Conservation (phyloP, 768 basidiomycete species). For the Leucocoprinus leucothites region DNA sequence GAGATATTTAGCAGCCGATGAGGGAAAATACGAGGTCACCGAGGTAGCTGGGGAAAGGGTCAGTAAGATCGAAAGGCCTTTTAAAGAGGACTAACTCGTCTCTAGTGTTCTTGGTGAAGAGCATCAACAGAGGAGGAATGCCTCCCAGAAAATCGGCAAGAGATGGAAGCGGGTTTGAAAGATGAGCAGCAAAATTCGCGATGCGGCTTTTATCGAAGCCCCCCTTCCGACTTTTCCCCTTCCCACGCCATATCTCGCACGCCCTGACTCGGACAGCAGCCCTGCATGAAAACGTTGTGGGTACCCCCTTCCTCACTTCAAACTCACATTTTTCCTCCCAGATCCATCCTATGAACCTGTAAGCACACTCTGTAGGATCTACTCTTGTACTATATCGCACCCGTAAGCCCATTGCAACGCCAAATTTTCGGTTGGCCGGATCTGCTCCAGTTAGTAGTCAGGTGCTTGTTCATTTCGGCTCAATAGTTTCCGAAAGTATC, state of each 20-base stretch:
- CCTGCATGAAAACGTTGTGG: neutral
- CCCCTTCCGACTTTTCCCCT: neutral
- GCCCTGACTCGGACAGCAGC: neutral
- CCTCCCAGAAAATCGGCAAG: slow-evolving; percentile 17
- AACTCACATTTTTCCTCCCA: neutral
- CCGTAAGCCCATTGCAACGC: too few species aligned
- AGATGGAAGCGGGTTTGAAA: slow-evolving; percentile 11
- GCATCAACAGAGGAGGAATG: slow-evolving; percentile 51
- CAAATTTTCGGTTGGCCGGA: neutral
- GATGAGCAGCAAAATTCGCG: slow-evolving; percentile 12
- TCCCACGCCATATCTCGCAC: slow-evolving; percentile 6
- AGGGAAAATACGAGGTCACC: slow-evolving; percentile 90
- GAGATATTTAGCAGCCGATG: slow-evolving; percentile 32
- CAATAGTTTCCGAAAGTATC: neutral
- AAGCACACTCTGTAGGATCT: too few species aligned
- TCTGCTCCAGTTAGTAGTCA: neutral
- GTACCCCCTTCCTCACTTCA: too few species aligned
- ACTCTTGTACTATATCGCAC: too few species aligned
- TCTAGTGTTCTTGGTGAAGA: slow-evolving; percentile 82
- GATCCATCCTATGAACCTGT: neutral
- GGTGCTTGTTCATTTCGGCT: neutral
- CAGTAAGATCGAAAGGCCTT: slow-evolving; percentile 17
- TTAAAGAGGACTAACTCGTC: slow-evolving; percentile 65
- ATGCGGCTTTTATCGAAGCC: slow-evolving; percentile 15
- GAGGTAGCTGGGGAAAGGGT: slow-evolving; percentile 61